Conservation (phyloP, 768 basidiomycete genomes). For the Chiua virens region DNA sequence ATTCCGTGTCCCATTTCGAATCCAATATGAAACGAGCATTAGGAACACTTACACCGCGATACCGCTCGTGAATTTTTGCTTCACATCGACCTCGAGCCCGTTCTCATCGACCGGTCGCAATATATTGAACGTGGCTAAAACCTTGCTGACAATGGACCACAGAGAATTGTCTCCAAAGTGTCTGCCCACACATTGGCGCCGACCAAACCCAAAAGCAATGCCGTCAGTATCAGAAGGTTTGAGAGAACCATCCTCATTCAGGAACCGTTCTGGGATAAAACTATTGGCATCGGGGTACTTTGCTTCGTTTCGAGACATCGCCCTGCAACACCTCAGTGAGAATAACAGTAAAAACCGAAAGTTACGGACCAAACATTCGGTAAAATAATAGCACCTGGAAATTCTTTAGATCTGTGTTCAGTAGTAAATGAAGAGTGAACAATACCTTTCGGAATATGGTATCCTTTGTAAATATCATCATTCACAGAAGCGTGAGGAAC, state of each 20-base stretch:
- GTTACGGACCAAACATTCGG: background rate
- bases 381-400: background rate
- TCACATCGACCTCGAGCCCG: conserved; percentile 4
- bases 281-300: conserved; percentile 36
- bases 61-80: conserved; percentile 1
- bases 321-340: background rate
- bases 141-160: conserved; percentile 8
- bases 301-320: conserved; percentile 11
- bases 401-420: too few species aligned
- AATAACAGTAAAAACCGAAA: too few species aligned
- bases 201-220: conserved; percentile 19
- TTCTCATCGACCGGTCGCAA: conserved; percentile 3
- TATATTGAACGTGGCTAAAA: conserved; percentile 8
- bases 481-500: too few species aligned
- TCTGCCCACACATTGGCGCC: conserved; percentile 22
- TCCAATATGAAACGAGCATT: too few species aligned
- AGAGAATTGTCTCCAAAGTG: conserved; percentile 11
- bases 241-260: conserved; percentile 21
- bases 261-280: conserved; percentile 39
- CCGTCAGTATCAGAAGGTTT: background rate
- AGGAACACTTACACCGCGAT: background rate
- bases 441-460: too few species aligned
- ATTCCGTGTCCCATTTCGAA: too few species aligned
- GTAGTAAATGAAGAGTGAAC: too few species aligned
- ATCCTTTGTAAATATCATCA: too few species aligned